Percentiles rank a stretch among this genome's conserved stretches.
Evolutionary conservation across 2,329 filamentous ascomycete species (phyloP).

Genomic region (Orbilia quercus): DNA sequence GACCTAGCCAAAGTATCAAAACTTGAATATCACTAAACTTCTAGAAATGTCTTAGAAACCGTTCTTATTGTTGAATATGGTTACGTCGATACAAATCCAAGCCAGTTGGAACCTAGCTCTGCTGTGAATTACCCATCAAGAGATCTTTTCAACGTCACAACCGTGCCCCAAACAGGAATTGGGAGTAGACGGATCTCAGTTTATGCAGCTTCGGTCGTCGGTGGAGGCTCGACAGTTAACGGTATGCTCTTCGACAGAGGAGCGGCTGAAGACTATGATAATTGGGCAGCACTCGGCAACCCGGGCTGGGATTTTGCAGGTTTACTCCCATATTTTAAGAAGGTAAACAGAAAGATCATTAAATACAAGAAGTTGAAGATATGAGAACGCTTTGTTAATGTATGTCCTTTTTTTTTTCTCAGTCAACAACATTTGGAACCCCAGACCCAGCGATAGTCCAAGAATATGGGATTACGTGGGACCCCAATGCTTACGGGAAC

Average conservation of each 20-base stretch:
- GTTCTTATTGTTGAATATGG: constrained; percentile 61
- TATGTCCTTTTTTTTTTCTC: not conserved
- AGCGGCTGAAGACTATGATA: constrained; percentile 64
- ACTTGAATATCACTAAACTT: constrained; percentile 9
- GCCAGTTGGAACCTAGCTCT: constrained; percentile 59
- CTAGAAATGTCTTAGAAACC: constrained; percentile 58
- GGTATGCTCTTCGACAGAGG: constrained; percentile 67
- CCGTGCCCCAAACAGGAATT: constrained; percentile 64
- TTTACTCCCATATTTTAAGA: constrained; percentile 62
- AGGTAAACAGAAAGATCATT: constrained; percentile 54
- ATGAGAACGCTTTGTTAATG: too few relatives aligned
- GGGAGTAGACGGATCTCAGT: constrained; percentile 61
- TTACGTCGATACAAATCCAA: constrained; percentile 41
- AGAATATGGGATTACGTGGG: constrained; percentile 62
- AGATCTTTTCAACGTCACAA: constrained; percentile 62
- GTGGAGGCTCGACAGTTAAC: constrained; percentile 65
- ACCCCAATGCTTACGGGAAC: constrained; percentile 61
- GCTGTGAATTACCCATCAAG: constrained; percentile 58
- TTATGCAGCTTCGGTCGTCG: constrained; percentile 62
- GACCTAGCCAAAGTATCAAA: too few relatives aligned
- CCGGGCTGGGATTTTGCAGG: constrained; percentile 65
- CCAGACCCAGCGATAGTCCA: constrained; percentile 59
- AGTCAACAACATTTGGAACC: constrained; percentile 62
- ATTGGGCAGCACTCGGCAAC: constrained; percentile 65
- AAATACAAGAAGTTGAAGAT: too few relatives aligned